These are phyloP conservation scores for Artemisia annua DNA, from an alignment of 129 eudicot genomes.

Conservation along the genomic window DNA sequence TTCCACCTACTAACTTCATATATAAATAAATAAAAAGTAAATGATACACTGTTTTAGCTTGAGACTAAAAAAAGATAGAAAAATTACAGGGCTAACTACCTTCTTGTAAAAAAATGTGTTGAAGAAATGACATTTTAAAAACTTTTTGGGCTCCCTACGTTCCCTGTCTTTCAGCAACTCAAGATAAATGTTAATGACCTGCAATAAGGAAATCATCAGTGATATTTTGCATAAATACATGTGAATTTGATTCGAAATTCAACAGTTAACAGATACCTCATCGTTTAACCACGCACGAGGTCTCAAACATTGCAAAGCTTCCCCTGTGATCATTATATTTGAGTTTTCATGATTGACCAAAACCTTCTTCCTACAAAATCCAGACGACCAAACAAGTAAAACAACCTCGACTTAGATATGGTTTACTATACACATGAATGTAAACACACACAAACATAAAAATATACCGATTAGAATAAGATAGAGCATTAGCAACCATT, in stretches of 20 bases:
- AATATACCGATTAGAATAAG: too few relatives aligned
- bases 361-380: too few relatives aligned
- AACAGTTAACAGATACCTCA: too few relatives aligned
- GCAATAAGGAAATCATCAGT: slow-evolving; percentile 21
- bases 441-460: too few relatives aligned
- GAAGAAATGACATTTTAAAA: slow-evolving; percentile 86
- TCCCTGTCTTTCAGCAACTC: slow-evolving; percentile 94
- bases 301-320: too few relatives aligned
- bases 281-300: too few relatives aligned
- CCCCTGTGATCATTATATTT: too few relatives aligned
- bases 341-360: too few relatives aligned
- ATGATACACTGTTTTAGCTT: not conserved
- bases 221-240: slow-evolving; percentile 15
- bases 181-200: slow-evolving; percentile 89
- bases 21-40: not conserved
- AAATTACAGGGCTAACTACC: slow-evolving; percentile 46
- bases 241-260: not conserved
- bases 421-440: too few relatives aligned
- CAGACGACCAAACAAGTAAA: too few relatives aligned
- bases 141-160: slow-evolving; percentile 75
- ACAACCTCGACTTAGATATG: too few relatives aligned
- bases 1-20: slow-evolving; percentile 61
- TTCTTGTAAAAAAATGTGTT: slow-evolving; percentile 94
- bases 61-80: not conserved
- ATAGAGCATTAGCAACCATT: too few relatives aligned